Base-by-base conservation (phyloP, 176 grass and related monocot species). In the Elymus sibiricus region DNA sequence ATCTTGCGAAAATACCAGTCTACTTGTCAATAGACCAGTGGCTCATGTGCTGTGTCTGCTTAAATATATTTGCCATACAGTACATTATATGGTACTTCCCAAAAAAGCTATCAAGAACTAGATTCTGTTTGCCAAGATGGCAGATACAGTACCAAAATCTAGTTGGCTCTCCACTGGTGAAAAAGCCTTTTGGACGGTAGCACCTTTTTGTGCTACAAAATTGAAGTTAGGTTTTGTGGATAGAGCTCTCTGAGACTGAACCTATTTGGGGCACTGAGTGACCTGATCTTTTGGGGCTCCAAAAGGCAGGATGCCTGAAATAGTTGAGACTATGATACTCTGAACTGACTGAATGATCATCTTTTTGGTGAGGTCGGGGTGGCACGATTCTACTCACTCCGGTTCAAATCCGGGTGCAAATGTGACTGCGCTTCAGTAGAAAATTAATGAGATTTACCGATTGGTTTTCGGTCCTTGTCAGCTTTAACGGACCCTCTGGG, bases 161-260 rank as follows among this genome's bases (percentile, higher is more conserved):
- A 88, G 76, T 43, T 53, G 49, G 76, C 21, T 85, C 70, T 55
- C 85, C 85, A 88, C 77, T 69, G 10, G 55, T 80, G 59, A 19
- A 27, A 27, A 39, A 70, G 19, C 9, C 85, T 74, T 91, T 62
- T 38, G 24, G 7, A 40, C 53, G 25, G 10, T 13, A 87, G 58
- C 22, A 40, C 59, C 78, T 15, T 31, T 80, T 68, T 47, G 19
- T 9, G 27, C 39, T 38, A 69, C n/a, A 26, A 69, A 81, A 49
- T 4, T 27, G 56, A 75, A 59, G 84, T 90, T 90, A 67, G 74
- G 66, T 87, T 87, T 44, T 87, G 43, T 66, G 35, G 79, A 90
- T 86, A 79, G 64, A 77, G 39, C n/a, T 81, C 7, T n/a, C 6
- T 42, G 29, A 72, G 58, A 32, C 9, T 82, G 63, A 77, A 27